Base-by-base conservation (phyloP, 192 early-diverging fungal genomes). In the Coemansia sp. region DNA sequence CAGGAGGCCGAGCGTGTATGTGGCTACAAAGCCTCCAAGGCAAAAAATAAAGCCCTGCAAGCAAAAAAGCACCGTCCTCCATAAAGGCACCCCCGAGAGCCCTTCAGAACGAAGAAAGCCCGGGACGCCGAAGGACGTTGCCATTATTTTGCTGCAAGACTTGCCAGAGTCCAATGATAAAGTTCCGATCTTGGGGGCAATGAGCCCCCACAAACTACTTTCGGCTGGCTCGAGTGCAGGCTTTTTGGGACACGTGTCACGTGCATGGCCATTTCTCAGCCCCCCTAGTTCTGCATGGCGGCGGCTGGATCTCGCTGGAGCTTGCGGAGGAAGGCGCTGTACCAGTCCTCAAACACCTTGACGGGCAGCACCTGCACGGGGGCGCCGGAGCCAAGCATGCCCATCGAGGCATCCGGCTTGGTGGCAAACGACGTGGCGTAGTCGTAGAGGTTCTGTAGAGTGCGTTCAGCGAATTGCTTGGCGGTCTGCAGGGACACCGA, bases 271-370 rank as follows among this genome's bases (percentile, higher is more conserved):
- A 10, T 34, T 5, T 10, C 2, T 2, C 2, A 34, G n/a, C 18
- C 21, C 17, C 2, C 5, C 32, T 39, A 43, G 47, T 40, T 15
- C 20, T 64, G 53, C 59, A 66, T 59, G 16, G 54, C 14, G 2
- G 48, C 31, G 3, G 58, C 66, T 15, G 90, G 88, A 63, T 93
- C 85, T 12, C 78, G 69, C 59, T 87, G 86, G 28, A 89, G 54
- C 61, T 93, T 93, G 50, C 88, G 71, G 40, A 85, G 71, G 15
- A 90, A 82, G 21, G 77, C 81, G 47, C 85, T 79, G 73, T 88
- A 93, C 93, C 93, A 93, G 17, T 86, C 84, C 34, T 88, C 84
- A 47, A 94, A 88, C 6, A 74, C 83, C 64, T 83, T 87, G 46
- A 88, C 71, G 1, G 84, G 86, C 47, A 90, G 61, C 40, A 78